Evolutionary conservation across 2,329 filamentous ascomycete genomes (phyloP).

Genomic region (Trichoderma cornu-damae): DNA sequence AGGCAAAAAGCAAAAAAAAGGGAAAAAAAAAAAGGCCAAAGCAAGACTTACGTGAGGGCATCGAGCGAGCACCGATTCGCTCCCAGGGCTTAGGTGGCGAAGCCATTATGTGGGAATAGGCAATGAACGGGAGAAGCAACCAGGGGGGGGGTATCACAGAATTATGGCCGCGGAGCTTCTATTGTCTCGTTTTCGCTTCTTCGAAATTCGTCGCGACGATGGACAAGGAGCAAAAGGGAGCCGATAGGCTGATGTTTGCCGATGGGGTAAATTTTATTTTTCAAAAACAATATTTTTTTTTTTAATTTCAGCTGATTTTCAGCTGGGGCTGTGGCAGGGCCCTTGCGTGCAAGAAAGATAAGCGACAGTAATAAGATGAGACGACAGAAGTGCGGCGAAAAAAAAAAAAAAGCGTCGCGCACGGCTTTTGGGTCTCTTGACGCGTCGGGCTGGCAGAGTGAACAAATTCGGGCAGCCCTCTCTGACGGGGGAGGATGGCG

Average conservation of each 20-base stretch:
- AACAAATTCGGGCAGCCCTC: background rate
- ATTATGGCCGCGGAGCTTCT: background rate
- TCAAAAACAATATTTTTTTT: too few relatives aligned
- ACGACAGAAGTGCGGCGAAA: background rate
- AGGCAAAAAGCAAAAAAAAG: background rate
- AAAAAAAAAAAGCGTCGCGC: too few relatives aligned
- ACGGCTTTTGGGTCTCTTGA: background rate
- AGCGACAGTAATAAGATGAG: constrained; percentile 7
- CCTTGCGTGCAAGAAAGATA: background rate
- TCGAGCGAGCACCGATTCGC: constrained; percentile 43
- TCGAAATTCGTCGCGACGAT: background rate
- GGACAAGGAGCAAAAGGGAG: background rate
- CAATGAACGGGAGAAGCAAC: background rate
- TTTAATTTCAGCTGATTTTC: too few relatives aligned
- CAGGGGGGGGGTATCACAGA: constrained; percentile 10
- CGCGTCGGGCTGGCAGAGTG: background rate
- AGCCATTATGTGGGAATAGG: constrained; percentile 42
- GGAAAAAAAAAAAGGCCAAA: background rate
- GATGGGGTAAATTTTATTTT: background rate
- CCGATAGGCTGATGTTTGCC: constrained; percentile 1
- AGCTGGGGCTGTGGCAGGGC: constrained; percentile 9
- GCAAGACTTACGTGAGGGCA: constrained; percentile 10
- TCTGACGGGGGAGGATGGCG: background rate
- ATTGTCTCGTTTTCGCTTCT: too few relatives aligned
- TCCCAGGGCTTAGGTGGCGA: constrained; percentile 99